Evolutionary conservation across 2,329 filamentous ascomycete genomes (phyloP).

Genomic region (Monosporascus sp.): DNA sequence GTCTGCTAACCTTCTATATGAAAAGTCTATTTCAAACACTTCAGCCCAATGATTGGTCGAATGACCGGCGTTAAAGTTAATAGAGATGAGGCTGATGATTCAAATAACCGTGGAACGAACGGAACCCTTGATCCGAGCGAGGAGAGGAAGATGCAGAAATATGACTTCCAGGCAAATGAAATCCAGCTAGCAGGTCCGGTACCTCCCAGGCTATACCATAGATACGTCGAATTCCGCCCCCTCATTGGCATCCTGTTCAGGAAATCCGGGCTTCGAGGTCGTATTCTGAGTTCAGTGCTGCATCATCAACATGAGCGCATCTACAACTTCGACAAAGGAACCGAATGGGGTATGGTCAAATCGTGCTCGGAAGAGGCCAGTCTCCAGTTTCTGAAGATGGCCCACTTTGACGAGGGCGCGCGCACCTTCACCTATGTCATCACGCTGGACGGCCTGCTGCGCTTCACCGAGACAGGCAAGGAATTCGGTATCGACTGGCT

Average conservation of each 20-base stretch:
- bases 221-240: conserved; percentile 88
- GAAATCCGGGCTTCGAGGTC: conserved; percentile 69
- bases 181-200: conserved; percentile 83
- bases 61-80: conserved; percentile 69
- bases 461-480: conserved; percentile 93
- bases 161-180: conserved; percentile 93
- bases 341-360: conserved; percentile 65
- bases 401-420: conserved; percentile 79
- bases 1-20: too few species aligned
- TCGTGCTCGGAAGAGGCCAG: conserved; percentile 67
- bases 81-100: conserved; percentile 49
- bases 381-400: conserved; percentile 77
- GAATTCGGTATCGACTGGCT: conserved; percentile 92
- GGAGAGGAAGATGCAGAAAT: conserved; percentile 60
- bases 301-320: conserved; percentile 87
- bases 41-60: conserved; percentile 82
- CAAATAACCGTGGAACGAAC: conserved; percentile 24
- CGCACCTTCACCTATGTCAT: conserved; percentile 90
- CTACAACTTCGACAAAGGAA: conserved; percentile 80
- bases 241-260: conserved; percentile 89
- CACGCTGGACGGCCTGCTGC: conserved; percentile 78
- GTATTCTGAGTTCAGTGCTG: conserved; percentile 75
- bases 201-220: conserved; percentile 76
- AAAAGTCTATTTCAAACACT: conserved; percentile 69
- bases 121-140: conserved; percentile 7